These are phyloP conservation scores for Phytophthora pistaciae DNA, from an alignment of 352 stramenopile species.

Conservation along the genomic window DNA sequence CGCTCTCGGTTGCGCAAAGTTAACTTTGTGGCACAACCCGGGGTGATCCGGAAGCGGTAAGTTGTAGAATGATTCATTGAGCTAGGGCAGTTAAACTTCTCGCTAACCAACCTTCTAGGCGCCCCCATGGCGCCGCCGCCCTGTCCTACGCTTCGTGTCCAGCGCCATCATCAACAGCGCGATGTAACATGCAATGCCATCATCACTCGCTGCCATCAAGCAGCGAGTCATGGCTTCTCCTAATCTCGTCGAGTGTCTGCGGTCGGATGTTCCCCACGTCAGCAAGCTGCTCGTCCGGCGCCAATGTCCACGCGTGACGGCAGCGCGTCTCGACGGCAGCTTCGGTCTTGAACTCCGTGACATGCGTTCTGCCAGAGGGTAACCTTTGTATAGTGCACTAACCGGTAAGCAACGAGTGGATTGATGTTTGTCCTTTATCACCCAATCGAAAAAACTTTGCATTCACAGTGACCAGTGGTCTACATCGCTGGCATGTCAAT, in stretches of 20 bases:
- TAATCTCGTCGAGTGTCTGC: not conserved
- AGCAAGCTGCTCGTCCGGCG: not conserved
- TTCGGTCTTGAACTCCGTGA: conserved; percentile 4
- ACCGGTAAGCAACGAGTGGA: too few species aligned
- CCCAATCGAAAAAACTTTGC: too few species aligned
- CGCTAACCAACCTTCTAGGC: too few species aligned
- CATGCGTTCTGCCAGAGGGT: too few species aligned
- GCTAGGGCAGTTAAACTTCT: too few species aligned
- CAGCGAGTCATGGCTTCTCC: not conserved
- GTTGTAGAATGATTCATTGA: too few species aligned
- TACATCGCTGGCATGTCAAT: too few species aligned
- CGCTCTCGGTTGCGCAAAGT: conserved; percentile 7
- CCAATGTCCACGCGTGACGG: not conserved
- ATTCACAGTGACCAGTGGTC: too few species aligned
- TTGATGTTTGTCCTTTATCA: too few species aligned
- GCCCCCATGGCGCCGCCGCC: not conserved
- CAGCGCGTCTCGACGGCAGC: not conserved
- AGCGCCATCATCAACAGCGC: conserved; percentile 1
- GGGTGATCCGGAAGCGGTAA: too few species aligned
- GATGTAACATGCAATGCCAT: conserved; percentile 1
- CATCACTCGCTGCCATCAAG: not conserved
- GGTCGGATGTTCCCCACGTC: not conserved
- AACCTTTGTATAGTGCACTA: too few species aligned
- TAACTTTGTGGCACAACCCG: not conserved
- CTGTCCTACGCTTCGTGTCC: conserved; percentile 6